phyloP scores from a whole-genome alignment of 2,329 filamentous ascomycete genomes.

The Leptographium procerum region DNA sequence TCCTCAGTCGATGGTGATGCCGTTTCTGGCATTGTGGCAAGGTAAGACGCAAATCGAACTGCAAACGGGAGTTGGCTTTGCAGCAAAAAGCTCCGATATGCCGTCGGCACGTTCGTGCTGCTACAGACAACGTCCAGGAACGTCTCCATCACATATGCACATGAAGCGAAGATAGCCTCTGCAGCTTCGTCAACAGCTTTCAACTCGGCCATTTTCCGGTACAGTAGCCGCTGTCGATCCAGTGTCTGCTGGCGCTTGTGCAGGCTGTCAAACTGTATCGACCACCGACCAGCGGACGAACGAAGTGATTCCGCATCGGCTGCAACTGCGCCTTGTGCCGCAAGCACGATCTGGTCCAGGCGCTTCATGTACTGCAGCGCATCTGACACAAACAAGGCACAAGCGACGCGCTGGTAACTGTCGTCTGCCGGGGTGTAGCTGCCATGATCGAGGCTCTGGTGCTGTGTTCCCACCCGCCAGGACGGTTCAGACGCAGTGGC shows the following conservation, averaged over 20 bases:
- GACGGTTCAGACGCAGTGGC: slow-evolving; percentile 3
- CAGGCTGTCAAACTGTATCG: neutral
- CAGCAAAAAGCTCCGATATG: slow-evolving; percentile 5
- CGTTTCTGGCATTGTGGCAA: neutral
- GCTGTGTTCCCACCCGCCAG: neutral
- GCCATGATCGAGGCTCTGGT: neutral
- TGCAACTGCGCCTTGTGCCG: neutral
- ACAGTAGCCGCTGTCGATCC: slow-evolving; percentile 2
- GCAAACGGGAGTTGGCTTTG: slow-evolving; percentile 4
- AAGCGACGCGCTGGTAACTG: neutral
- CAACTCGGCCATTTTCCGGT: slow-evolving; percentile 10
- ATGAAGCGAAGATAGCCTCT: neutral
- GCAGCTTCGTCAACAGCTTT: slow-evolving; percentile 6
- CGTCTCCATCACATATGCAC: slow-evolving; percentile 5
- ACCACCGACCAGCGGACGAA: neutral
- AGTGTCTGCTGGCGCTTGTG: neutral
- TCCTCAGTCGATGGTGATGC: neutral
- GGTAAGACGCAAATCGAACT: slow-evolving; percentile 6
- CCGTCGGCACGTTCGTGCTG: neutral
- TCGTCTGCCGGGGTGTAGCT: neutral
- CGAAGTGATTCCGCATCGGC: neutral
- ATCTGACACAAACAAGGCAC: slow-evolving; percentile 7
- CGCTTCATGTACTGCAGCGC: slow-evolving; percentile 6
- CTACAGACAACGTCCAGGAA: slow-evolving; percentile 5
- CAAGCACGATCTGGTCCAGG: slow-evolving; percentile 3